These are phyloP conservation scores for Aciculoconidium aculeatum DNA, from an alignment of 805 yeast species.

Conservation along the genomic window DNA sequence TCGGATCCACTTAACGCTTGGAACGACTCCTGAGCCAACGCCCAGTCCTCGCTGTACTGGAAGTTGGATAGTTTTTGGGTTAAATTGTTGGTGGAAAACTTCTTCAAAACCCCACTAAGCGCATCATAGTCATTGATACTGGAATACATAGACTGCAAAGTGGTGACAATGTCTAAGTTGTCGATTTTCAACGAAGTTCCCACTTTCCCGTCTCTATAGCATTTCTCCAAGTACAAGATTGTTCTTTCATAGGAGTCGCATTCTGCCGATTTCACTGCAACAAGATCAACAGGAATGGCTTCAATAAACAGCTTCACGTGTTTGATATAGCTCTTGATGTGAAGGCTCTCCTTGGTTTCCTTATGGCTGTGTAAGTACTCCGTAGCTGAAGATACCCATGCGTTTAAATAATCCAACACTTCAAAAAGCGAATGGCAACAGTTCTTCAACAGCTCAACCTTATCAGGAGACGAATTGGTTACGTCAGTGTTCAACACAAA, in stretches of 20 bases:
- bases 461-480: conserved; percentile 41
- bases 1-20: conserved; percentile 50
- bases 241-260: conserved; percentile 87
- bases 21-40: conserved; percentile 79
- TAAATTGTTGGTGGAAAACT: conserved; percentile 61
- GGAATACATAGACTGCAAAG: conserved; percentile 77
- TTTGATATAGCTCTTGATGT: conserved; percentile 22
- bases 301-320: conserved; percentile 44
- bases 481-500: conserved; percentile 46
- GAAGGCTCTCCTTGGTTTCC: conserved; percentile 12
- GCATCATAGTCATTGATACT: conserved; percentile 87
- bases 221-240: conserved; percentile 76
- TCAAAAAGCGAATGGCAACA: conserved; percentile 73
- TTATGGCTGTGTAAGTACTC: conserved; percentile 23
- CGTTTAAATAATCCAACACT: conserved; percentile 75
- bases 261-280: conserved; percentile 76
- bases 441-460: conserved; percentile 51
- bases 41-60: conserved; percentile 83
- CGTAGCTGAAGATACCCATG: conserved; percentile 54
- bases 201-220: conserved; percentile 40
- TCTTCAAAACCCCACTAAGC: conserved; percentile 75
- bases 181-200: conserved; percentile 20
- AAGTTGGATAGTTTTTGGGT: conserved; percentile 75
- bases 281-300: conserved; percentile 56
- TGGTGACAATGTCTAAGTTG: conserved; percentile 35